These are phyloP conservation scores for Schrenkiella parvula DNA, from an alignment of 345 rosid species.

Conservation along the genomic window DNA sequence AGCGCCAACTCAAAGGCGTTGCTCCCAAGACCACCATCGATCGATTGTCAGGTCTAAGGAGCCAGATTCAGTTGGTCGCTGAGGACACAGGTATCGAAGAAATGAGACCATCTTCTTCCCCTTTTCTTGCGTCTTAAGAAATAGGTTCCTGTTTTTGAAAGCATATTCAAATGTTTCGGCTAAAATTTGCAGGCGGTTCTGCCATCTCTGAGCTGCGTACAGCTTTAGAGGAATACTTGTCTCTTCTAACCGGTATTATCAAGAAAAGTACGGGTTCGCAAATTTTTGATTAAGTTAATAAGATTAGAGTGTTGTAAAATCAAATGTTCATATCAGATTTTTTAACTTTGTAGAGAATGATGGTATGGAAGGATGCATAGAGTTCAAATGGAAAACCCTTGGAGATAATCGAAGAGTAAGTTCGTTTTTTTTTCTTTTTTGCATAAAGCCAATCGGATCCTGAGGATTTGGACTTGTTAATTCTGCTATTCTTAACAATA, in stretches of 20 bases:
- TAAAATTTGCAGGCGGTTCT: constrained; percentile 48
- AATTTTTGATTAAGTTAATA: not conserved
- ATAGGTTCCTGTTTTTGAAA: not conserved
- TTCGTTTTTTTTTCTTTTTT: not conserved
- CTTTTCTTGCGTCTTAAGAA: constrained; percentile 1
- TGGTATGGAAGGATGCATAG: constrained; percentile 58
- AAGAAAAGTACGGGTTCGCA: constrained; percentile 46
- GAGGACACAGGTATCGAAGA: constrained; percentile 57
- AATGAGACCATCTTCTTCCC: not conserved
- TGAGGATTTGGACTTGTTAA: not conserved
- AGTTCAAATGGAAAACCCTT: constrained; percentile 69
- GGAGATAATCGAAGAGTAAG: constrained; percentile 62
- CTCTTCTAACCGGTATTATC: constrained; percentile 55
- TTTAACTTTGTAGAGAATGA: constrained; percentile 38
- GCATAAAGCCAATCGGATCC: not conserved
- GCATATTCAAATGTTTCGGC: not conserved
- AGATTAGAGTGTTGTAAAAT: not conserved
- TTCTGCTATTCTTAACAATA: not conserved
- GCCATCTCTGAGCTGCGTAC: constrained; percentile 49
- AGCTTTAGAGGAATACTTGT: constrained; percentile 70
- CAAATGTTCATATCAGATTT: not conserved
- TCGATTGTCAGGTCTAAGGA: constrained; percentile 53
- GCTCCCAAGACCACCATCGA: constrained; percentile 47
- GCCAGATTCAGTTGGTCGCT: constrained; percentile 63
- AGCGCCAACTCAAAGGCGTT: constrained; percentile 53